Conservation (phyloP, 371 early-diverging fungal species). For the Mucor circinelloides region DNA sequence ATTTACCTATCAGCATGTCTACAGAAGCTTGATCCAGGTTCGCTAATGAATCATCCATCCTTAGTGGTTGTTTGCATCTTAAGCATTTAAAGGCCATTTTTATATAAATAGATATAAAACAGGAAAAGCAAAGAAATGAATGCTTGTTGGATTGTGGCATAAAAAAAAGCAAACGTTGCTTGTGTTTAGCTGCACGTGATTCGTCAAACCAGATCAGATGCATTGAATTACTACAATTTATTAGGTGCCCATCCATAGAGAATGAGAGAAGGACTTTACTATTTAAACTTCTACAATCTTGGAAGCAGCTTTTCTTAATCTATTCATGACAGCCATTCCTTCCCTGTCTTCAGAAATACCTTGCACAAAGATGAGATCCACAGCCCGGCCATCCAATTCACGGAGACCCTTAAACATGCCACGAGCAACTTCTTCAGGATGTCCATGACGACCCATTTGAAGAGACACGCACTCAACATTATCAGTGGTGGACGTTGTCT, state of each 20-base stretch:
- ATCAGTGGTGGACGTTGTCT: slow-evolving; percentile 7
- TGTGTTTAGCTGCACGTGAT: no score
- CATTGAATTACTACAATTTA: no score
- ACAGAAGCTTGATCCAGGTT: slow-evolving; percentile 56
- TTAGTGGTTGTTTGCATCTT: slow-evolving; percentile 60
- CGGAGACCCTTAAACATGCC: slow-evolving; percentile 87
- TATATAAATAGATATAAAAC: not conserved
- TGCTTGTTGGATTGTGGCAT: no score
- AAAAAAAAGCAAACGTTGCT: no score
- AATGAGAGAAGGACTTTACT: not conserved
- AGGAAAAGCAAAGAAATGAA: not conserved
- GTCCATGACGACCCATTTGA: slow-evolving; percentile 48
- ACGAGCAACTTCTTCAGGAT: slow-evolving; percentile 72
- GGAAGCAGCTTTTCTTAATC: slow-evolving; percentile 91
- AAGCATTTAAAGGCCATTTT: slow-evolving; percentile 47
- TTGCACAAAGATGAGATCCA: slow-evolving; percentile 86
- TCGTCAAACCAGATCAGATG: no score
- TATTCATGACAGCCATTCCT: slow-evolving; percentile 98
- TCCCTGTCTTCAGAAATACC: slow-evolving; percentile 81
- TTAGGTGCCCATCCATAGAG: not conserved
- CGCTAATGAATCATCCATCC: slow-evolving; percentile 60
- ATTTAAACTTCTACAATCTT: slow-evolving; percentile 42
- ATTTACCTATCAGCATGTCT: slow-evolving; percentile 41
- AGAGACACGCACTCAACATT: slow-evolving; percentile 27
- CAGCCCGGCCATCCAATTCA: slow-evolving; percentile 76